Evolutionary conservation across 2,329 filamentous ascomycete genomes (phyloP).

Genomic region (Fusarium drepaniforme): DNA sequence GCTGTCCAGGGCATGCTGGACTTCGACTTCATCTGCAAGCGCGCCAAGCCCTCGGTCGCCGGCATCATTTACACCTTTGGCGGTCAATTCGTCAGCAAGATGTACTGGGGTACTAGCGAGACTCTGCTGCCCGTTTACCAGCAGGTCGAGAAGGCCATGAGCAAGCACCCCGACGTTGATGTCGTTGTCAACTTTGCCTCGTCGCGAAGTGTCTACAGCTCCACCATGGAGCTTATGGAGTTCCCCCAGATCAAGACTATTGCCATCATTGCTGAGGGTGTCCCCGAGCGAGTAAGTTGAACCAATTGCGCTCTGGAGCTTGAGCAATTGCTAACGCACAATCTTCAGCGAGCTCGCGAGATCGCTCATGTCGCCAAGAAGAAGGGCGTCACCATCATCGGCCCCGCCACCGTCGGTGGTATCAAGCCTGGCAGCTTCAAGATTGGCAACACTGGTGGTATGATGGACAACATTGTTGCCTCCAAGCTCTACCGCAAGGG

Average conservation of each 20-base stretch:
- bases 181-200: slow-evolving; percentile 99
- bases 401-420: slow-evolving; percentile 96
- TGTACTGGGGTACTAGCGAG: slow-evolving; percentile 99
- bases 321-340: slow-evolving; percentile 21
- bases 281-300: slow-evolving; percentile 88
- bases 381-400: slow-evolving; percentile 99
- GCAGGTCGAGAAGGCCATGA: slow-evolving; percentile 89
- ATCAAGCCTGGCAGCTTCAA: slow-evolving; percentile 99
- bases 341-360: slow-evolving; percentile 87
- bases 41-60: slow-evolving; percentile 93
- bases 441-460: slow-evolving; percentile 99
- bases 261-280: slow-evolving; percentile 99
- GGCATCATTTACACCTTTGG: slow-evolving; percentile 99
- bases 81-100: slow-evolving; percentile 99
- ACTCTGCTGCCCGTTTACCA: slow-evolving; percentile 99
- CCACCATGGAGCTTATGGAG: slow-evolving; percentile 98
- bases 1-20: slow-evolving; percentile 95
- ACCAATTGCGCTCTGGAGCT: slow-evolving; percentile 11
- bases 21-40: slow-evolving; percentile 99
- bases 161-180: slow-evolving; percentile 97
- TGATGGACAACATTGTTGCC: slow-evolving; percentile 99
- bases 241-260: slow-evolving; percentile 98
- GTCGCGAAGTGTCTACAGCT: slow-evolving; percentile 97
- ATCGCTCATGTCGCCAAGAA: slow-evolving; percentile 96
- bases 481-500: slow-evolving; percentile 99